phyloP scores from a whole-genome alignment of 2,329 filamentous ascomycete species.

The Ophiostoma australiae region DNA sequence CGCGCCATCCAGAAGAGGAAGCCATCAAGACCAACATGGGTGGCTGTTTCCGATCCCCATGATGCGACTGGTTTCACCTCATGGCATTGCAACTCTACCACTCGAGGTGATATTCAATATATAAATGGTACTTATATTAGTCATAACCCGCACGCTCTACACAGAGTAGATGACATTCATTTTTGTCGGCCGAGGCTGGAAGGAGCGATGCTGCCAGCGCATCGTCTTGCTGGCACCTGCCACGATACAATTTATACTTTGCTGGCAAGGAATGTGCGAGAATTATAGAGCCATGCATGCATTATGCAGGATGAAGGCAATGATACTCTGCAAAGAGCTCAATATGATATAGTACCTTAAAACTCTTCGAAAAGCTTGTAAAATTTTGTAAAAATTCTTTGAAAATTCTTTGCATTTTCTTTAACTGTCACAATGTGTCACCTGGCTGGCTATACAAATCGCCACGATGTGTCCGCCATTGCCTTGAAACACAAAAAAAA shows the following conservation, averaged over 20 bases:
- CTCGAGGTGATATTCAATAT: background rate
- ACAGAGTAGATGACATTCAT: background rate
- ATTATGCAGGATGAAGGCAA: background rate
- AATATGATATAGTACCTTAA: background rate
- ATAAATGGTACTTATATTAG: background rate
- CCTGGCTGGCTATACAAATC: too few relatives aligned
- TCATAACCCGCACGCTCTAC: background rate
- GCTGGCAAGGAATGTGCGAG: background rate
- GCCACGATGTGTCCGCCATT: background rate
- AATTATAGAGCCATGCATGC: background rate
- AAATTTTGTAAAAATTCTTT: background rate
- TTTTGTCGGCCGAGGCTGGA: background rate
- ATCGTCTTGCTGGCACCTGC: background rate
- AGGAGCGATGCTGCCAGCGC: background rate
- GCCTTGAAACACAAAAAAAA: too few relatives aligned
- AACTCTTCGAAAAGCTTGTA: background rate
- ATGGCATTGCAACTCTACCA: slow-evolving; percentile 1
- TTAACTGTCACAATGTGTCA: background rate
- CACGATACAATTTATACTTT: background rate
- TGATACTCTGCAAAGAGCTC: background rate
- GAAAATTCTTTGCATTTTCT: background rate
- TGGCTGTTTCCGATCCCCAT: background rate
- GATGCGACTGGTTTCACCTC: slow-evolving; percentile 12
- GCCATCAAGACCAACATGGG: background rate
- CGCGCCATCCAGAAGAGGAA: background rate